Percentiles rank a stretch among this genome's conserved stretches.
phyloP scores from a whole-genome alignment of 495 filamentous ascomycete genomes.

The Talaromyces wortmannii region DNA sequence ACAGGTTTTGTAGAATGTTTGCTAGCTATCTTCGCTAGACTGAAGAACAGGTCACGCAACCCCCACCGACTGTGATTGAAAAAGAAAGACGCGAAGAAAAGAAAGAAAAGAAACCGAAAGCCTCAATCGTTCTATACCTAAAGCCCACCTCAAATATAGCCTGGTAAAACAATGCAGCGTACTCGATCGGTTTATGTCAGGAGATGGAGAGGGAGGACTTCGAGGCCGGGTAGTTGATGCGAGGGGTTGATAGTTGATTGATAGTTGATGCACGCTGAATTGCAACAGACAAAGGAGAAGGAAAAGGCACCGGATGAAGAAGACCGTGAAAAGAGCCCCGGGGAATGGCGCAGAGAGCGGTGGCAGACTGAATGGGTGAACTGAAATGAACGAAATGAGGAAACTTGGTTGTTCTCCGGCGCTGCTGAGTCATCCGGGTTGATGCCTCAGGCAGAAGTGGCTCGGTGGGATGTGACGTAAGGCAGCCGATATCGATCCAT shows the following conservation, averaged over 20 bases:
- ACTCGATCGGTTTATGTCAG: neutral
- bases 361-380: neutral
- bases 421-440: neutral
- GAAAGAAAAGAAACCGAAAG: neutral
- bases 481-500: neutral
- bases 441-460: neutral
- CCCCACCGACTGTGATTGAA: conserved; percentile 6
- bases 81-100: too few species aligned
- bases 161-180: neutral
- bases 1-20: conserved; percentile 46
- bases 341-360: neutral
- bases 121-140: neutral
- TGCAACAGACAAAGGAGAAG: conserved; percentile 6
- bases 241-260: neutral
- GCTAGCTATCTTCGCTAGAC: conserved; percentile 43
- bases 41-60: conserved; percentile 23
- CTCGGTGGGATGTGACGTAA: neutral
- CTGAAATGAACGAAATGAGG: too few species aligned
- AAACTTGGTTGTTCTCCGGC: neutral
- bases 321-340: neutral
- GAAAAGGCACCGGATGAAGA: conserved; percentile 1
- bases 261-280: conserved; percentile 6
- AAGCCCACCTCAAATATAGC: neutral
- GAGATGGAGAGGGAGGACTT: neutral
- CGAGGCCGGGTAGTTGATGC: neutral